phyloP scores from a whole-genome alignment of 2,329 filamentous ascomycete species.

The Chrysoporthe puriensis region DNA sequence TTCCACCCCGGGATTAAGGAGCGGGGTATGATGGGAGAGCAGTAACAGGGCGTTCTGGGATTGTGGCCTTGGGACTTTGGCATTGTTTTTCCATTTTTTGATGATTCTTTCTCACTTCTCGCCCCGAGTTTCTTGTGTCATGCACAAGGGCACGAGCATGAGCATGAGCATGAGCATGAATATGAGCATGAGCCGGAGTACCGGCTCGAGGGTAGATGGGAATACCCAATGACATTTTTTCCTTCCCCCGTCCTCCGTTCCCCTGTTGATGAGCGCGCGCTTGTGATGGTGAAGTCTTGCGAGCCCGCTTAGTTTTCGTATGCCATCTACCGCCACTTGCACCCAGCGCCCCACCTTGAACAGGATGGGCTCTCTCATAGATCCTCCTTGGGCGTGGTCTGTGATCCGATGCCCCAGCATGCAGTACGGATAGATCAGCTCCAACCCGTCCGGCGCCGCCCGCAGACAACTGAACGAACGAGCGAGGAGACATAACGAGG shows the following conservation, averaged over 20 bases:
- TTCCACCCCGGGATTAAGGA: not conserved
- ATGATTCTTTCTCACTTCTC: not conserved
- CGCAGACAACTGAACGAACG: too few relatives aligned
- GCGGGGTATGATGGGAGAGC: not conserved
- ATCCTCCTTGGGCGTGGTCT: too few relatives aligned
- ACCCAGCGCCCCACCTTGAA: too few relatives aligned
- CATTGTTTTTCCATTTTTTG: not conserved
- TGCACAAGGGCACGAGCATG: too few relatives aligned
- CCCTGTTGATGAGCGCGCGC: not conserved
- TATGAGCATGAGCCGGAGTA: constrained; percentile 3
- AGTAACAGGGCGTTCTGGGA: not conserved
- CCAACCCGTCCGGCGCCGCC: too few relatives aligned
- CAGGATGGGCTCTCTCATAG: too few relatives aligned
- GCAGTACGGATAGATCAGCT: too few relatives aligned
- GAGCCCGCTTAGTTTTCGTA: not conserved
- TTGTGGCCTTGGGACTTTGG: not conserved
- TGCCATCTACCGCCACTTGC: too few relatives aligned
- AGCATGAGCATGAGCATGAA: too few relatives aligned
- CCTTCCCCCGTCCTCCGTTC: not conserved
- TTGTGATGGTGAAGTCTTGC: not conserved
- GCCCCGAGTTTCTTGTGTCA: not conserved
- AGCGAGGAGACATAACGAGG: too few relatives aligned
- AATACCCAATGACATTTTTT: constrained; percentile 9
- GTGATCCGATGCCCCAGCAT: too few relatives aligned
- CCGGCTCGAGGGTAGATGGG: not conserved